These are phyloP conservation scores for Aspergillus latus DNA, from an alignment of 2,329 filamentous ascomycete genomes.

Conservation along the genomic window DNA sequence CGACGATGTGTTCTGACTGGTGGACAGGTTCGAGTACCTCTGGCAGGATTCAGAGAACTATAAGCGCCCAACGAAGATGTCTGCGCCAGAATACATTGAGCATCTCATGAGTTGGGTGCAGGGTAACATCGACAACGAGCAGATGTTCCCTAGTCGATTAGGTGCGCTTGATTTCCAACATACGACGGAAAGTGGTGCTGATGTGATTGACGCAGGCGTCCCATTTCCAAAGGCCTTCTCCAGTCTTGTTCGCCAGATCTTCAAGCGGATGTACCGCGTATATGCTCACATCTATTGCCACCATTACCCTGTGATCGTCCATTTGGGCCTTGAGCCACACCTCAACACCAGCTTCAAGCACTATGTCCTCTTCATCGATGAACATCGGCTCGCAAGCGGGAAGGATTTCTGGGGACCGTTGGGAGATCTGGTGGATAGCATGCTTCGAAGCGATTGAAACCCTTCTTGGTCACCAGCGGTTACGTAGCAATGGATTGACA, in stretches of 20 bases:
- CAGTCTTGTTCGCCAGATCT: constrained; percentile 85
- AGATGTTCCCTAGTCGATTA: constrained; percentile 90
- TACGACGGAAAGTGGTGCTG: background rate
- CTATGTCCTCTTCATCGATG: constrained; percentile 97
- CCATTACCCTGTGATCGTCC: constrained; percentile 94
- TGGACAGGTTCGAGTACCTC: constrained; percentile 84
- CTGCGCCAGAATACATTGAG: constrained; percentile 95
- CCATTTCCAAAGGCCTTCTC: constrained; percentile 94
- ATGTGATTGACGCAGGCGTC: constrained; percentile 59
- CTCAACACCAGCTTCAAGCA: constrained; percentile 99
- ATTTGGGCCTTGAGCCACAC: constrained; percentile 92
- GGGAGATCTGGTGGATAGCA: constrained; percentile 94
- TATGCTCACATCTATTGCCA: constrained; percentile 99
- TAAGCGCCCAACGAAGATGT: constrained; percentile 96
- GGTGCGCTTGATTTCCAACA: constrained; percentile 49
- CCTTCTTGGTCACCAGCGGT: constrained; percentile 4
- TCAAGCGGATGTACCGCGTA: constrained; percentile 97
- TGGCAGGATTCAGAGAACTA: constrained; percentile 96
- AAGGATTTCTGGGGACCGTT: constrained; percentile 97
- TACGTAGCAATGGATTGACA: constrained; percentile 4
- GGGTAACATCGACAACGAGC: constrained; percentile 90
- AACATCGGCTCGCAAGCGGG: constrained; percentile 86
- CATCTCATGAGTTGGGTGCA: constrained; percentile 98
- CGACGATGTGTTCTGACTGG: constrained; percentile 14
- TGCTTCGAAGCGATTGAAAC: constrained; percentile 82